Conservation (phyloP, 2,329 filamentous ascomycete species). For the Nigrospora sphaerica region DNA sequence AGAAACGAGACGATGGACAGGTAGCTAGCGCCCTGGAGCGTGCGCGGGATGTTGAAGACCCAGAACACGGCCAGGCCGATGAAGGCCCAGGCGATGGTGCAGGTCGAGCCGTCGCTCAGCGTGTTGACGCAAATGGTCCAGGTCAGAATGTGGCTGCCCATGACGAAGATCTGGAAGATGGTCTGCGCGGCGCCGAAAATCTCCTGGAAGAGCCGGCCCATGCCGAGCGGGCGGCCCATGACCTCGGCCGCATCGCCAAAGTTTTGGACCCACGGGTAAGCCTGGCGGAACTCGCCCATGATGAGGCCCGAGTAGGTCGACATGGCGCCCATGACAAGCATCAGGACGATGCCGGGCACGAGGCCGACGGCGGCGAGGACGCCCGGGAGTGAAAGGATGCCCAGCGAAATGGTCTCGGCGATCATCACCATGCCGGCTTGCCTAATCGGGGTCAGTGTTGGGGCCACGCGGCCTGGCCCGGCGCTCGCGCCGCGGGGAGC, state of each 20-base stretch:
- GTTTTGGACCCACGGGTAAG: slow-evolving; percentile 60
- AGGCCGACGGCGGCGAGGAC: slow-evolving; percentile 66
- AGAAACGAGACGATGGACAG: slow-evolving; percentile 55
- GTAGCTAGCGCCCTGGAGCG: slow-evolving; percentile 54
- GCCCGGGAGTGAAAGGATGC: slow-evolving; percentile 65
- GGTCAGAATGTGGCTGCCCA: slow-evolving; percentile 62
- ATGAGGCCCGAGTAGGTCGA: slow-evolving; percentile 56
- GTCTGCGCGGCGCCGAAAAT: slow-evolving; percentile 52
- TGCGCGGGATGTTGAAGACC: slow-evolving; percentile 52
- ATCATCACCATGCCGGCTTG: slow-evolving; percentile 37
- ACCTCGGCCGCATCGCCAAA: slow-evolving; percentile 61
- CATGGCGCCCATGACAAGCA: slow-evolving; percentile 56
- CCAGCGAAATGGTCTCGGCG: slow-evolving; percentile 37
- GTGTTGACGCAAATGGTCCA: slow-evolving; percentile 62
- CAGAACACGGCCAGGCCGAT: slow-evolving; percentile 52
- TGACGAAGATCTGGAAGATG: slow-evolving; percentile 59
- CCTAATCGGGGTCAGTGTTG: slow-evolving; percentile 15
- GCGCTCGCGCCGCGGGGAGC: background rate
- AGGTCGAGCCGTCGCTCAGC: slow-evolving; percentile 51
- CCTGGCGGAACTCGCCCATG: slow-evolving; percentile 62
- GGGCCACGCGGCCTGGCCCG: background rate
- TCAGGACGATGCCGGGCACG: slow-evolving; percentile 66
- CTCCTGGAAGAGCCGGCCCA: slow-evolving; percentile 48
- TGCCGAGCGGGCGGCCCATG: slow-evolving; percentile 34
- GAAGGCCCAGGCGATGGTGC: slow-evolving; percentile 58